Evolutionary conservation across 805 yeast species (phyloP), one percentile per base, ranked within the genome.

Genomic region (Saturnispora serradocipensis): DNA sequence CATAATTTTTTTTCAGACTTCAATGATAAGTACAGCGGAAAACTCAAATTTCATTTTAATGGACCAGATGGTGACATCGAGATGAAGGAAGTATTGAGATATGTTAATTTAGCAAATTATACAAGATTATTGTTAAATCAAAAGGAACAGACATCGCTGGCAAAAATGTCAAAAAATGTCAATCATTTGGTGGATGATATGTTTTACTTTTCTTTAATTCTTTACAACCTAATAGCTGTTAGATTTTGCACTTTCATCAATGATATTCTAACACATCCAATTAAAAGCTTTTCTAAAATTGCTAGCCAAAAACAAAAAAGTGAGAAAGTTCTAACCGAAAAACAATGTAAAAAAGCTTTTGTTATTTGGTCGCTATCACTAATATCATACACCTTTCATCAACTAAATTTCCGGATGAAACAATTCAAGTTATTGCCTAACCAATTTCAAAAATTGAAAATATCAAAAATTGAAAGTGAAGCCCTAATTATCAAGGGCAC

Each of bases 391-490:
- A 75, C 86, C 1, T 82, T 88, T 4, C 82, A 82, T 59, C 98
- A 91, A 63, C 69, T 89, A 2, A 95, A 88, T 62, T 68, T 88
- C 28, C 68, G 97, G 44, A 67, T 86, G 13, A 83, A 81, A 55
- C 97, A 90, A 58, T 64, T 88, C 15, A 78, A 86, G 58, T 83
- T 78, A 59, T 78, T 89, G 59, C 97, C 97, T 0, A 73, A 78
- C 2, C 97, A 90, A 61, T 87, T 85, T 59, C 63, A 80, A 46
- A 77, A 81, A 45, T 73, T 84, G 28, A 59, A 57, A 39, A 53
- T 58, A 20, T 62, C 68, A n/a, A 53, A 59, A 50, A 45, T 57
- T 48, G 78, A 77, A 57, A 72, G 74, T 56, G 79, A 70, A 58
- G 63, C 55, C 50, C 66, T 56, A 60, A 71, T 58, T 58, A 66